Evolutionary conservation across 768 basidiomycete genomes (phyloP), one percentile per base, ranked within the genome.

Genomic region (Steccherinum ochraceum): DNA sequence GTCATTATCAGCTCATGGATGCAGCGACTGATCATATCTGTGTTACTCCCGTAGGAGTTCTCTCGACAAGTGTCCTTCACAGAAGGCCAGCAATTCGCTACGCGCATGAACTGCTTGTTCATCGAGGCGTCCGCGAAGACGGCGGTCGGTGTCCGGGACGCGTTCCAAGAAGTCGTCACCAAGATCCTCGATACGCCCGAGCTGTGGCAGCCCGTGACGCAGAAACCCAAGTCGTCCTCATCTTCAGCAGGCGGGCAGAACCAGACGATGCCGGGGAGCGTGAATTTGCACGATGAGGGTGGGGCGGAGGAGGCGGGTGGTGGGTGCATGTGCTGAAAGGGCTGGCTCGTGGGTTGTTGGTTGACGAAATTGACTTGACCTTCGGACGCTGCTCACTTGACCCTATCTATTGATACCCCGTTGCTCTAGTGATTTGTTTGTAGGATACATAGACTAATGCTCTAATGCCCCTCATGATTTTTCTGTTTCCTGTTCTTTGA

Each of bases 71-170:
- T 99, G 2, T 66, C 89, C 0, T 82, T 80, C 4, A 68, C 78
- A 0, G 93, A 97, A 62, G 95, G 83, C 1, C 70, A 81, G 52
- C 75, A 77, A 1, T 97, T 95, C 57, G 95, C 95, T 0, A 71
- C 72, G 21, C 78, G 88, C 25, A 91, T 92, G 78, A 79, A 80
- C 16, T 88, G 85, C 18, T 71, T 93, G 42, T 98, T 98, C 68
- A 72, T 97, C 40, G 95, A 98, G 70, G 84, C 91, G 0, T 90
- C 86, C 0, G 95, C 95, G 0, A 97, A 97, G 80, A 96, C 91
- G 0, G 80, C 85, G 5, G 74, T 89, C 0, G 86, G 87, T 13
- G 93, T 97, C 4, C 75, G 74, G 24, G 89, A 91, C 42, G 82
- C 85, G 2, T 86, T 86, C 60, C 69, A 75, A 40, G 84, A 88